A percentile compares a stretch with the other conserved stretches of the same genome.
Conservation (phyloP, 2,329 filamentous ascomycete genomes). For the Apiospora aurea region DNA sequence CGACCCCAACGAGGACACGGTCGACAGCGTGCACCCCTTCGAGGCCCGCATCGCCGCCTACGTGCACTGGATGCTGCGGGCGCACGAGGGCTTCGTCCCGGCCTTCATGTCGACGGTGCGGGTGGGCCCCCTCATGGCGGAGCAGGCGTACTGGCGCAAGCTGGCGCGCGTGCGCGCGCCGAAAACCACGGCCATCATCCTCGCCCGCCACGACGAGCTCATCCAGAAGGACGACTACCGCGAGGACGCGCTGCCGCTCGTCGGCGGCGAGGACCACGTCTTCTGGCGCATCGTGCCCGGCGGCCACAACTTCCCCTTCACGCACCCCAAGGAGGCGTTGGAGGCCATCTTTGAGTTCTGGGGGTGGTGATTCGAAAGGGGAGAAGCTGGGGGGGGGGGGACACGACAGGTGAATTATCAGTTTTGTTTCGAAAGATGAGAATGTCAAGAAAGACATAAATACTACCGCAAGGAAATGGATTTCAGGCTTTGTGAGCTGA, state of each 20-base stretch:
- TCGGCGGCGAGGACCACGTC: slow-evolving; percentile 58
- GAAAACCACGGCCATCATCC: slow-evolving; percentile 57
- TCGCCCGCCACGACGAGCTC: slow-evolving; percentile 60
- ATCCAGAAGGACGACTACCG: slow-evolving; percentile 59
- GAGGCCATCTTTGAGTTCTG: slow-evolving; percentile 57
- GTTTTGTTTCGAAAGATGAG: background rate
- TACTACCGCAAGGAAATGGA: background rate
- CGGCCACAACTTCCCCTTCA: slow-evolving; percentile 69
- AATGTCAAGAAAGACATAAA: background rate
- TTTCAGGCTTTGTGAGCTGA: background rate
- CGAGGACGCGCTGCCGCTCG: slow-evolving; percentile 56
- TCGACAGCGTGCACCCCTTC: slow-evolving; percentile 37
- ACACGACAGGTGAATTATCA: no score
- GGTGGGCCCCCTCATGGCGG: slow-evolving; percentile 59
- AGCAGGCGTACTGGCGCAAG: slow-evolving; percentile 57
- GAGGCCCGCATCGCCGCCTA: slow-evolving; percentile 57
- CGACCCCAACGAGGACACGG: slow-evolving; percentile 36
- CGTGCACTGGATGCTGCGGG: slow-evolving; percentile 64
- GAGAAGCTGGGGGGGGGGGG: no score
- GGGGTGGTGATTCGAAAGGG: slow-evolving; percentile 31
- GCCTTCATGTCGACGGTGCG: slow-evolving; percentile 66
- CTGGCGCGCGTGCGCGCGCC: slow-evolving; percentile 49
- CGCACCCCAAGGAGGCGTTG: slow-evolving; percentile 54
- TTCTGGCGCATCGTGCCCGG: slow-evolving; percentile 60
- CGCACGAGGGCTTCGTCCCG: slow-evolving; percentile 65